A percentile compares a stretch with the other conserved stretches of the same genome.
Evolutionary conservation across 129 eudicot genomes (phyloP).

Genomic region (Lactuca saligna): DNA sequence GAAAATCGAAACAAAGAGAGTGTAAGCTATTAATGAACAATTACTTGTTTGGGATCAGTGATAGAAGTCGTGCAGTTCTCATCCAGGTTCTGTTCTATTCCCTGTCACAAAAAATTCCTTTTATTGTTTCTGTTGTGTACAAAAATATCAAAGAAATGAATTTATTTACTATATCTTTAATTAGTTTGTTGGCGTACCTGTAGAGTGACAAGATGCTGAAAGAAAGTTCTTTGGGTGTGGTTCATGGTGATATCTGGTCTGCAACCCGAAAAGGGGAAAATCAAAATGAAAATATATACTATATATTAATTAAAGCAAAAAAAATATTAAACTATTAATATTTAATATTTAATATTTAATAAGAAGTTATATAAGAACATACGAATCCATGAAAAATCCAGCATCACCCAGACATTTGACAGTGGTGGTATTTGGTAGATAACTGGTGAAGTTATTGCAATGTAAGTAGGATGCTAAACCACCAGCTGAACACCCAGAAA

Average conservation of each 20-base stretch:
- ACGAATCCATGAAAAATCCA: conserved; percentile 86
- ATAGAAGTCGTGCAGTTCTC: conserved; percentile 58
- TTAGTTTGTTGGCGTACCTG: conserved; percentile 40
- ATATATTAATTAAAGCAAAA: background rate
- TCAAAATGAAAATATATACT: background rate
- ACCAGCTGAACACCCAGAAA: conserved; percentile 99
- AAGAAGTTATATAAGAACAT: conserved; percentile 33
- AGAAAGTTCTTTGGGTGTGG: conserved; percentile 62
- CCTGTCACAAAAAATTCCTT: conserved; percentile 35
- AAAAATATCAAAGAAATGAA: too few relatives aligned
- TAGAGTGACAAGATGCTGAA: conserved; percentile 50
- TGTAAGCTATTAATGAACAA: conserved; percentile 9
- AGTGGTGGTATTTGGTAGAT: conserved; percentile 65
- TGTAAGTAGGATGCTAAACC: conserved; percentile 85
- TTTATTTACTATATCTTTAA: too few relatives aligned
- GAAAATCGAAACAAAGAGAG: background rate
- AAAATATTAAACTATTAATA: too few relatives aligned
- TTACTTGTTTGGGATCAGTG: conserved; percentile 63
- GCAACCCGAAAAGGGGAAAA: conserved; percentile 29
- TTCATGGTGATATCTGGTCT: conserved; percentile 74
- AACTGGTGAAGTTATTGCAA: conserved; percentile 66
- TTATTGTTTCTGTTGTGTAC: too few relatives aligned
- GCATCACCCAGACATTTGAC: conserved; percentile 97
- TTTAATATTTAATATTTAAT: background rate
- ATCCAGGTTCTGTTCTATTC: conserved; percentile 71